Conservation (phyloP, 2,329 filamentous ascomycete species). For the Penicillium sp. region DNA sequence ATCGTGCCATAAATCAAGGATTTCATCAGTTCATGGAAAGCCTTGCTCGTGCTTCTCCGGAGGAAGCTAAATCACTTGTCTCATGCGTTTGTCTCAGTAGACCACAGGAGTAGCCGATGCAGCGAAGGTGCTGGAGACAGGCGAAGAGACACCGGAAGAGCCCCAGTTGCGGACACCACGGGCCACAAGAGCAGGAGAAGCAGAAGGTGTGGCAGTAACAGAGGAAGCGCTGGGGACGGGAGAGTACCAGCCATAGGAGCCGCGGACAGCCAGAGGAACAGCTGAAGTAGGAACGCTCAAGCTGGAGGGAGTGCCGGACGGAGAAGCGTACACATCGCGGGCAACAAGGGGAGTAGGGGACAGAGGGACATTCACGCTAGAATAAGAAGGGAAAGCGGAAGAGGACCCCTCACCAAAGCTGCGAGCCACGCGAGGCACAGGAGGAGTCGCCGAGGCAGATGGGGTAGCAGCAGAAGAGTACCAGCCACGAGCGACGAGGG, state of each 20-base stretch:
- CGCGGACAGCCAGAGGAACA: conserved; percentile 10
- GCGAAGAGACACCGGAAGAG: conserved; percentile 11
- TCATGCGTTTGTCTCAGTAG: conserved; percentile 10
- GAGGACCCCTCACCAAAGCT: neutral
- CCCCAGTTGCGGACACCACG: conserved; percentile 1
- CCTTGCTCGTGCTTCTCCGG: neutral
- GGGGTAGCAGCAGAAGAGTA: neutral
- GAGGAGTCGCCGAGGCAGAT: neutral
- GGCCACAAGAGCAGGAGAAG: conserved; percentile 7
- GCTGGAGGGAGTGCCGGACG: neutral
- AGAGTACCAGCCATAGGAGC: conserved; percentile 6
- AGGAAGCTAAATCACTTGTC: neutral
- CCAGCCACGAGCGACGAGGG: neutral
- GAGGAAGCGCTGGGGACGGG: neutral
- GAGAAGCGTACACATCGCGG: neutral
- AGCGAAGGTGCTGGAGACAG: conserved; percentile 13
- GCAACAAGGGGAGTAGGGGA: neutral
- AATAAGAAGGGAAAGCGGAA: neutral
- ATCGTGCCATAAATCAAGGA: conserved; percentile 6
- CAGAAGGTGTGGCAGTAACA: neutral
- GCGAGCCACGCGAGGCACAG: neutral
- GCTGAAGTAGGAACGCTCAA: neutral
- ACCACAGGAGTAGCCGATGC: conserved; percentile 11
- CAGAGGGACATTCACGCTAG: neutral
- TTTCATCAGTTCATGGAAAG: conserved; percentile 8